Evolutionary conservation across 1,139 yeast species (phyloP).

Genomic region (Protomyces inundatus): DNA sequence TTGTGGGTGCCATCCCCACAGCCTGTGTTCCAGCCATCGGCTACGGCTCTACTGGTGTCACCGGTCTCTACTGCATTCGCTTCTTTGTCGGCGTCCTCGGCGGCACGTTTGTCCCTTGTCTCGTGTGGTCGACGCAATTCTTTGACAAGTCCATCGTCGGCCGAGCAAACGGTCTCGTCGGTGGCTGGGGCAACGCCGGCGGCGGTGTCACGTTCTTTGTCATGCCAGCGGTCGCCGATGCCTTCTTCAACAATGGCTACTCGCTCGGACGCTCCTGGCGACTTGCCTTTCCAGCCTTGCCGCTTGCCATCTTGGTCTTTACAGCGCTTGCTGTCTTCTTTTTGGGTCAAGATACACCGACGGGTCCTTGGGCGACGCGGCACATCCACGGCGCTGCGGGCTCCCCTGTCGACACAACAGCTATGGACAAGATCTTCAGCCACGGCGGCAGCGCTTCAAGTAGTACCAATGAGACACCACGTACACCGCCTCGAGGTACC

Average conservation of each 20-base stretch:
- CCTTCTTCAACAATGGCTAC: conserved; percentile 35
- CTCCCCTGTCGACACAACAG: conserved; percentile 5
- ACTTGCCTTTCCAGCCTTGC: conserved; percentile 39
- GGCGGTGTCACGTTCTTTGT: conserved; percentile 42
- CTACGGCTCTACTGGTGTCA: conserved; percentile 29
- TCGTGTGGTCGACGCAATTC: conserved; percentile 39
- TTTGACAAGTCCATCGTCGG: conserved; percentile 40
- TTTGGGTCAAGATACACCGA: conserved; percentile 40
- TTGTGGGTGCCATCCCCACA: conserved; percentile 39
- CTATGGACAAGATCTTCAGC: conserved; percentile 16
- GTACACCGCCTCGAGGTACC: conserved; percentile 8
- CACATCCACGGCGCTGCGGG: conserved; percentile 36
- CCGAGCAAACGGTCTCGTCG: conserved; percentile 39
- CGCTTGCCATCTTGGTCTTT: conserved; percentile 36
- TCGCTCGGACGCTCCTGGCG: conserved; percentile 37
- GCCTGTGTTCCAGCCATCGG: conserved; percentile 38
- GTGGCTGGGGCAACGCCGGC: conserved; percentile 42
- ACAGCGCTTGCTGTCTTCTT: conserved; percentile 35
- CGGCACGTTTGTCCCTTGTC: conserved; percentile 40
- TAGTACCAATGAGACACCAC: conserved; percentile 33
- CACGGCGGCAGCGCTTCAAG: background rate
- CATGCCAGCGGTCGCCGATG: conserved; percentile 39
- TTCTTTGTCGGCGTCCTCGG: conserved; percentile 40
- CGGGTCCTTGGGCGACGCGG: conserved; percentile 39
- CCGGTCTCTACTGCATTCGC: conserved; percentile 37